Percentiles rank a stretch among this genome's conserved stretches.
Evolutionary conservation across 2,329 filamentous ascomycete genomes (phyloP).

Genomic region (Sporothrix curviconia): DNA sequence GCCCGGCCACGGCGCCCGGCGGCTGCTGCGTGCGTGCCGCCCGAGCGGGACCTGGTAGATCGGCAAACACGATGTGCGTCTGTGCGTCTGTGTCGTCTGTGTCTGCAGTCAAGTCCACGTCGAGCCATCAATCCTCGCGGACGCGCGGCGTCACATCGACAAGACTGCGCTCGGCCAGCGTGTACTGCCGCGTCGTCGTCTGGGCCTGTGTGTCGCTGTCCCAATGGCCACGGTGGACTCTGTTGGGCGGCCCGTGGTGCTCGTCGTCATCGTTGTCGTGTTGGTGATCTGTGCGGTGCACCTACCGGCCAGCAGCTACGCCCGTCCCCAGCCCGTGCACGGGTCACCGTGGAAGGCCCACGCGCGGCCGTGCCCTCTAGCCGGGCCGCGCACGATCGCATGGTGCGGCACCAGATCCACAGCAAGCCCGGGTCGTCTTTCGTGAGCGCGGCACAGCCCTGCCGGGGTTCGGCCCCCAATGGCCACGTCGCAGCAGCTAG

Average conservation of each 20-base stretch:
- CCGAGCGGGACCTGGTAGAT: not conserved
- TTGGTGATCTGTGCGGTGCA: not conserved
- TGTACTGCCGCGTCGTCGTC: not conserved
- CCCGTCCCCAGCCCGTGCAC: not conserved
- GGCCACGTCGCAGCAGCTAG: not conserved
- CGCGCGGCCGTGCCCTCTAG: too few species aligned
- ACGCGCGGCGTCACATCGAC: not conserved
- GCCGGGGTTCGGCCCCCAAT: conserved; percentile 3
- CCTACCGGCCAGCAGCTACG: not conserved
- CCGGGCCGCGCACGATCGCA: not conserved
- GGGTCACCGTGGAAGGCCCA: not conserved
- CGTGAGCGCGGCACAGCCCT: not conserved
- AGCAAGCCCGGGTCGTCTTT: not conserved
- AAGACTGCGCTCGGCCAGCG: not conserved
- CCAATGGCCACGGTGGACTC: not conserved
- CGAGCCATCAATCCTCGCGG: not conserved
- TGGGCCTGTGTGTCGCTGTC: too few species aligned
- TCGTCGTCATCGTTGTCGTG: not conserved
- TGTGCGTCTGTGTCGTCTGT: not conserved
- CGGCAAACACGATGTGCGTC: not conserved
- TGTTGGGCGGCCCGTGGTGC: not conserved
- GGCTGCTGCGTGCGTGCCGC: not conserved
- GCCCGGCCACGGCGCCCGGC: not conserved
- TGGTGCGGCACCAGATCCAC: not conserved
- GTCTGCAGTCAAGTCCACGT: not conserved